Evolutionary conservation across 345 rosid genomes (phyloP).

Genomic region (Eucalyptus paniculata): DNA sequence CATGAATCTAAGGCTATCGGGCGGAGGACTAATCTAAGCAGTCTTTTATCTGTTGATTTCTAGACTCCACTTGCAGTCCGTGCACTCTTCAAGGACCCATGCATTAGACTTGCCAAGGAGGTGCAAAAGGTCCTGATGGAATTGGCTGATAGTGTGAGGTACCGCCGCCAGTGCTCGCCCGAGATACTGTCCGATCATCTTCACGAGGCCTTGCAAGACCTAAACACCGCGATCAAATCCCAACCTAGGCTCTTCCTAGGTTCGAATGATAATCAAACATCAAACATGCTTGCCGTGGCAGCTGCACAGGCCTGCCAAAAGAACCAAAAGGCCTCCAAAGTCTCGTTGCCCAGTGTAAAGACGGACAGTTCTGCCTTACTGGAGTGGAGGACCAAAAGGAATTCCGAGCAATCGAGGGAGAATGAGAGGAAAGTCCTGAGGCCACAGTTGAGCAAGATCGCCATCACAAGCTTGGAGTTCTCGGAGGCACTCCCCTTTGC

Average conservation of each 20-base stretch:
- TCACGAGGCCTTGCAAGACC: slow-evolving; percentile 66
- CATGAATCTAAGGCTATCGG: background rate
- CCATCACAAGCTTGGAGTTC: slow-evolving; percentile 55
- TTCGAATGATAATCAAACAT: slow-evolving; percentile 28
- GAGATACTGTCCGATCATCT: slow-evolving; percentile 70
- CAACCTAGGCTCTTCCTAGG: slow-evolving; percentile 76
- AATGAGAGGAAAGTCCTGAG: slow-evolving; percentile 40
- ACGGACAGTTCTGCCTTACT: slow-evolving; percentile 52
- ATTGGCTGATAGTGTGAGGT: slow-evolving; percentile 46
- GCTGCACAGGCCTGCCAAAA: slow-evolving; percentile 31
- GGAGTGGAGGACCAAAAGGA: slow-evolving; percentile 45
- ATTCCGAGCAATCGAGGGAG: slow-evolving; percentile 1
- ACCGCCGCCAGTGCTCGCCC: slow-evolving; percentile 65
- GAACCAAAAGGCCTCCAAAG: slow-evolving; percentile 1
- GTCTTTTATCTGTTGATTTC: background rate
- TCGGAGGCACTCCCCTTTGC: slow-evolving; percentile 88
- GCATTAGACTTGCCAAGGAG: slow-evolving; percentile 59
- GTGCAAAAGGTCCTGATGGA: slow-evolving; percentile 49
- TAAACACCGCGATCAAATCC: slow-evolving; percentile 58
- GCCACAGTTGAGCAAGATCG: slow-evolving; percentile 64
- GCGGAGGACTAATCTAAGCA: background rate
- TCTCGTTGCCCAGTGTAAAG: slow-evolving; percentile 42
- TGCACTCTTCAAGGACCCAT: slow-evolving; percentile 57
- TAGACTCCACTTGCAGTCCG: slow-evolving; percentile 67
- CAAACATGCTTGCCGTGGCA: slow-evolving; percentile 27